A percentile compares a stretch with the other conserved stretches of the same genome.
These are phyloP conservation scores for Fusarium mexicanum DNA, from an alignment of 2,329 filamentous ascomycete genomes.

Conservation along the genomic window DNA sequence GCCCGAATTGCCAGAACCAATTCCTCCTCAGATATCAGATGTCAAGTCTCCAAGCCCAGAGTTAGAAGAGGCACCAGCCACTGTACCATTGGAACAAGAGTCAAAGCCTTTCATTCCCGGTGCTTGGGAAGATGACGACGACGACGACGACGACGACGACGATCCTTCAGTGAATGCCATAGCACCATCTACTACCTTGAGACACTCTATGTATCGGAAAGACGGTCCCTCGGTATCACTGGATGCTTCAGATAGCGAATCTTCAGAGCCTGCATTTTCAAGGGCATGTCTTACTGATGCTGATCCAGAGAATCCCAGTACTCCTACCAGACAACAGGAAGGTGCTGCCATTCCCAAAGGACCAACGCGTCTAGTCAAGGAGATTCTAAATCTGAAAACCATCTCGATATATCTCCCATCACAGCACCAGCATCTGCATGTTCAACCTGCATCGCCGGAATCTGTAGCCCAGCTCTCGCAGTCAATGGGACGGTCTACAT, in stretches of 20 bases:
- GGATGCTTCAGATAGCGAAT: constrained; percentile 37
- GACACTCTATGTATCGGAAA: constrained; percentile 13
- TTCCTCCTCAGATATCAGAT: not conserved
- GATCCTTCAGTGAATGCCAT: constrained; percentile 15
- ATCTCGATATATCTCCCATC: constrained; percentile 67
- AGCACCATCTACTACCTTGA: not conserved
- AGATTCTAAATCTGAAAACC: constrained; percentile 60
- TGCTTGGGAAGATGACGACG: constrained; percentile 61
- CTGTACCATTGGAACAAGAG: constrained; percentile 4
- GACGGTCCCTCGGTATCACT: constrained; percentile 1
- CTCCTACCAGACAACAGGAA: constrained; percentile 44
- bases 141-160: constrained; percentile 34
- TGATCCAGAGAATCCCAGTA: constrained; percentile 19
- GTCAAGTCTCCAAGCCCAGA: not conserved
- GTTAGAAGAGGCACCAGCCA: not conserved
- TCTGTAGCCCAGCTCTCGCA: constrained; percentile 44
- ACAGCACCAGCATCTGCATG: constrained; percentile 56
- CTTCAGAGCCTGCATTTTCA: constrained; percentile 45
- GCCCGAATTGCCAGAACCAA: not conserved
- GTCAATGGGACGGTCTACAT: constrained; percentile 51
- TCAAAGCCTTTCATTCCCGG: constrained; percentile 57
- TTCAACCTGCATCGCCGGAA: constrained; percentile 45
- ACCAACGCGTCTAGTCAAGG: constrained; percentile 64
- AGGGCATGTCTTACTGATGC: constrained; percentile 35
- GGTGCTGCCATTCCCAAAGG: constrained; percentile 62